Evolutionary conservation across 2,329 filamentous ascomycete species (phyloP).

Genomic region (Trichophyton rubrum): DNA sequence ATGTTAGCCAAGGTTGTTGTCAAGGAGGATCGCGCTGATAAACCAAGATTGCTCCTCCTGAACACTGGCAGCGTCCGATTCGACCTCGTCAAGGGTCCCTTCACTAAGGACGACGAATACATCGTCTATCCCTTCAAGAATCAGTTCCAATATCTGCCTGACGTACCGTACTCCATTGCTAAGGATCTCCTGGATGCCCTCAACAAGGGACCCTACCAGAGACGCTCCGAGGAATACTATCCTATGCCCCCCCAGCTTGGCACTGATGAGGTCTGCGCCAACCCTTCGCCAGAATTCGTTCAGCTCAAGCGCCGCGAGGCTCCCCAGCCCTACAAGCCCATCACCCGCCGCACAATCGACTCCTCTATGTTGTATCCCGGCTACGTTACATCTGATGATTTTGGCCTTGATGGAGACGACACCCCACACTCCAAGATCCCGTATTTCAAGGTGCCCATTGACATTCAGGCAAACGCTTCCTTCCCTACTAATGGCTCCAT

Average conservation of each 20-base stretch:
- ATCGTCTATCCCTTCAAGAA: constrained; percentile 20
- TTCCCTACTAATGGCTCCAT: constrained; percentile 16
- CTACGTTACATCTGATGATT: constrained; percentile 24
- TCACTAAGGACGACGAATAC: constrained; percentile 36
- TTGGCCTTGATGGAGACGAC: constrained; percentile 25
- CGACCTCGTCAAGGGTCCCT: constrained; percentile 50
- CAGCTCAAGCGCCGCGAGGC: constrained; percentile 1
- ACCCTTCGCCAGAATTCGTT: constrained; percentile 11
- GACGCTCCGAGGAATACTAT: constrained; percentile 14
- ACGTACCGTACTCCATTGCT: constrained; percentile 22
- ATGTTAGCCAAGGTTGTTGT: constrained; percentile 43
- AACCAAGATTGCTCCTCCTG: constrained; percentile 44
- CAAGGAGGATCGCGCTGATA: constrained; percentile 37
- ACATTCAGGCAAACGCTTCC: constrained; percentile 23
- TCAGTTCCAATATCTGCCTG: constrained; percentile 20
- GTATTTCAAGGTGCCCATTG: constrained; percentile 16
- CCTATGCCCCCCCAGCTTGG: constrained; percentile 1
- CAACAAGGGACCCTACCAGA: constrained; percentile 20
- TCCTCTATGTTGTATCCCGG: constrained; percentile 14
- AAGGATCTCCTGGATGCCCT: constrained; percentile 18
- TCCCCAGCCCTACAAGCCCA: constrained; percentile 10
- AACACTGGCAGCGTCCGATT: constrained; percentile 52
- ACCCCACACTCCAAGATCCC: constrained; percentile 21
- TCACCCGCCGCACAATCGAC: constrained; percentile 18
- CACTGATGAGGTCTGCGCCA: constrained; percentile 9